These are phyloP conservation scores for Phytophthora hibernalis DNA, from an alignment of 352 stramenopile species.

Conservation along the genomic window DNA sequence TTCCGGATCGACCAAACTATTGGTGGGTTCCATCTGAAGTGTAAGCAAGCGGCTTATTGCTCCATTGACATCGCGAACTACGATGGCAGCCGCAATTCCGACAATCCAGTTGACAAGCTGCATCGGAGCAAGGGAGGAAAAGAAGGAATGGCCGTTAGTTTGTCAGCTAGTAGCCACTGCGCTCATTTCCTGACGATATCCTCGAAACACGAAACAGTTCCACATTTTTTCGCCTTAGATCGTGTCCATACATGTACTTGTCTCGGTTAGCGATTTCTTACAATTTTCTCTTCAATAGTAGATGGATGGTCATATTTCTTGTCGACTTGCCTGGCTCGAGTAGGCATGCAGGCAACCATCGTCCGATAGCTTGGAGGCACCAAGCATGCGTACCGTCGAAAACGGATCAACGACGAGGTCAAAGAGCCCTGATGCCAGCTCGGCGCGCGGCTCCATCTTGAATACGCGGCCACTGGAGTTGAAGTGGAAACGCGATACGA, in stretches of 20 bases:
- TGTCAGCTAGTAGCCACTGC: neutral
- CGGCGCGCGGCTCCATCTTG: slow-evolving; percentile 56
- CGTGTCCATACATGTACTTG: no score
- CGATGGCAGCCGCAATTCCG: neutral
- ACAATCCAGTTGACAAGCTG: neutral
- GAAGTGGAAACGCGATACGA: slow-evolving; percentile 65
- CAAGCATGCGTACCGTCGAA: slow-evolving; percentile 59
- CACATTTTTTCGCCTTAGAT: no score
- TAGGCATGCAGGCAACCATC: slow-evolving; percentile 68
- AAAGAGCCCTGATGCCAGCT: slow-evolving; percentile 58
- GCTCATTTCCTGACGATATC: neutral
- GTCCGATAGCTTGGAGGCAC: slow-evolving; percentile 55
- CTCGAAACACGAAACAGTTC: neutral
- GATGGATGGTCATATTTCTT: no score
- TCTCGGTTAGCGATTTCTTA: no score
- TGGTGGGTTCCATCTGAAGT: neutral
- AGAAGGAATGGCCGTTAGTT: neutral
- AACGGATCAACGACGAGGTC: slow-evolving; percentile 65
- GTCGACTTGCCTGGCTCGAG: slow-evolving; percentile 21
- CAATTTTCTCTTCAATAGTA: no score
- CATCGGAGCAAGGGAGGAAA: slow-evolving; percentile 3
- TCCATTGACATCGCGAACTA: neutral
- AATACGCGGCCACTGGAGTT: slow-evolving; percentile 57
- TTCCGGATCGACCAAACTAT: neutral
- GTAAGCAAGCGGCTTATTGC: neutral